Evolutionary conservation across 2,329 filamentous ascomycete genomes (phyloP).

Genomic region (Aspergillaceae sp.): DNA sequence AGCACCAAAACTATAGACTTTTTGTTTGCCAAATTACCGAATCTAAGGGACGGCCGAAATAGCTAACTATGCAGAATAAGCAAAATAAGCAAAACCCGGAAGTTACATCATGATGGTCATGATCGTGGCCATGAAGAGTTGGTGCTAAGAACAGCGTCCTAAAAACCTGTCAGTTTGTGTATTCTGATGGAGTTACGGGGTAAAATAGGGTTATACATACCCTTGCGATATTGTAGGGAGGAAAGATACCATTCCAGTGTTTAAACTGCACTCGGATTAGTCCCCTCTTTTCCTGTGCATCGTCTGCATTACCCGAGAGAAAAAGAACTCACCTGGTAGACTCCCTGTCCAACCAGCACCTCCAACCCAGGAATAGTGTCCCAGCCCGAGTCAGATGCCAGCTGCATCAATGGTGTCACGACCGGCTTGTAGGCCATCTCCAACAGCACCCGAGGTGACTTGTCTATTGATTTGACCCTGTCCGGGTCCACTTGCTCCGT

Average conservation of each 20-base stretch:
- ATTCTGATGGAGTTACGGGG: not conserved
- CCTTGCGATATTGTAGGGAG: conserved; percentile 62
- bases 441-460: conserved; percentile 55
- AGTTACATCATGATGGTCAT: too few species aligned
- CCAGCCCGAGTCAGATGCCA: conserved; percentile 74
- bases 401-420: conserved; percentile 72
- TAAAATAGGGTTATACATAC: conserved; percentile 27
- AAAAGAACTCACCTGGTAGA: conserved; percentile 60
- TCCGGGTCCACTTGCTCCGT: conserved; percentile 41
- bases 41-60: too few species aligned
- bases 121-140: too few species aligned
- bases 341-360: conserved; percentile 75
- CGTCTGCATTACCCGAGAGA: not conserved
- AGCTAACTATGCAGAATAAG: too few species aligned
- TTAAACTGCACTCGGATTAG: conserved; percentile 50
- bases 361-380: conserved; percentile 77
- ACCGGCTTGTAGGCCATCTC: conserved; percentile 96
- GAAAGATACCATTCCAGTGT: conserved; percentile 74
- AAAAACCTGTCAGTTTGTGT: not conserved
- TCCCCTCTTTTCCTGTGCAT: not conserved
- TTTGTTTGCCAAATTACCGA: too few species aligned
- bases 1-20: too few species aligned
- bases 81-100: not conserved
- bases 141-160: conserved; percentile 20
- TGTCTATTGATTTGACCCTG: conserved; percentile 25